phyloP scores from a whole-genome alignment of 1,284 basidiomycete species.

The Trichosporon inkin region DNA sequence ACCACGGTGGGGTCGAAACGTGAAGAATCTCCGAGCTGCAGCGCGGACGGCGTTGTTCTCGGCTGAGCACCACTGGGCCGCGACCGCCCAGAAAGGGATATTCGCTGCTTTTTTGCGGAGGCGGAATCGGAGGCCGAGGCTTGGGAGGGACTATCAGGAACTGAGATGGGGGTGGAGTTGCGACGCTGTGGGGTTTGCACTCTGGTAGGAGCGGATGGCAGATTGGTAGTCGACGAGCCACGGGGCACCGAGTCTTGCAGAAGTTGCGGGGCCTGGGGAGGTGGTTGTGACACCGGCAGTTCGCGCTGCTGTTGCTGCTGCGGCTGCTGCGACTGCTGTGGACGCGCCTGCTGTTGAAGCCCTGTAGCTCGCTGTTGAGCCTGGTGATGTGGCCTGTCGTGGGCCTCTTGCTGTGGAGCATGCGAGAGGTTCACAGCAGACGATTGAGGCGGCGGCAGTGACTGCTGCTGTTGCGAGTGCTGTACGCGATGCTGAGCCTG shows the following conservation, averaged over 20 bases:
- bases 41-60: not conserved
- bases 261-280: not conserved
- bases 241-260: not conserved
- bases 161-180: not conserved
- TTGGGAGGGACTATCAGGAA: not conserved
- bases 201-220: not conserved
- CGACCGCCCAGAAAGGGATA: not conserved
- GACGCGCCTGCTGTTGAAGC: not conserved
- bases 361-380: not conserved
- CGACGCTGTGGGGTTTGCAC: not conserved
- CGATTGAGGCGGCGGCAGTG: too few species aligned
- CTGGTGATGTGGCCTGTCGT: not conserved
- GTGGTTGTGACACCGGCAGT: not conserved
- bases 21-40: conserved; percentile 22
- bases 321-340: not conserved
- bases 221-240: not conserved
- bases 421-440: not conserved
- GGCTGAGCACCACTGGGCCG: conserved; percentile 5
- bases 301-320: not conserved
- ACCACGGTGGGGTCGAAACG: conserved; percentile 8
- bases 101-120: not conserved
- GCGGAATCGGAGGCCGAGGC: not conserved
- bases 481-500: too few species aligned
- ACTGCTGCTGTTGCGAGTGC: too few species aligned
- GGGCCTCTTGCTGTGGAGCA: not conserved